These are phyloP conservation scores for Metschnikowia proteae DNA, from an alignment of 805 yeast species.

Conservation along the genomic window DNA sequence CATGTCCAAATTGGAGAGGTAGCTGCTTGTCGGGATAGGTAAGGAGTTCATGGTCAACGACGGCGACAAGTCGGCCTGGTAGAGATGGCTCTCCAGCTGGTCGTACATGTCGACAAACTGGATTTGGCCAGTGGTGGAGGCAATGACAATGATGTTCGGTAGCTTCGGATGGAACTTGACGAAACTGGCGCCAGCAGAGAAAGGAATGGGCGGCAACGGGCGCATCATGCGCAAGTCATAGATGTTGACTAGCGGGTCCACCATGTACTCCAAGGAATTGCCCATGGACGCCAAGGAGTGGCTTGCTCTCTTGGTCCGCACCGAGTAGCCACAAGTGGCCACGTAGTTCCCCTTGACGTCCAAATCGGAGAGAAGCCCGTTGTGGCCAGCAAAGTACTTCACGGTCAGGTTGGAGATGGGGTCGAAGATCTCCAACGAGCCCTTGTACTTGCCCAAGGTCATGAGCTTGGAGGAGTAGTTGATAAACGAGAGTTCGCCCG, in stretches of 20 bases:
- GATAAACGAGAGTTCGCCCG: constrained; percentile 45
- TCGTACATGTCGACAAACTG: constrained; percentile 82
- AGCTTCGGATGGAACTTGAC: constrained; percentile 83
- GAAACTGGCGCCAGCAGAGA: constrained; percentile 84
- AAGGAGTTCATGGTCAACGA: constrained; percentile 5
- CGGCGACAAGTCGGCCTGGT: constrained; percentile 55
- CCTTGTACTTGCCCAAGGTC: constrained; percentile 56
- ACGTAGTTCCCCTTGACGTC: constrained; percentile 62
- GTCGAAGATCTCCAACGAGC: constrained; percentile 62
- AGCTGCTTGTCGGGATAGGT: constrained; percentile 17
- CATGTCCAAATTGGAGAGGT: constrained; percentile 49
- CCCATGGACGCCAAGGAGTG: constrained; percentile 7
- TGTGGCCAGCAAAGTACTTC: constrained; percentile 56
- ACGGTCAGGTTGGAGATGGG: constrained; percentile 45
- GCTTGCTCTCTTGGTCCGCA: constrained; percentile 51
- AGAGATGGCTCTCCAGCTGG: constrained; percentile 62
- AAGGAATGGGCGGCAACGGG: constrained; percentile 74
- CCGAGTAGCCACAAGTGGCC: constrained; percentile 78
- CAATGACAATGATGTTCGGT: constrained; percentile 70
- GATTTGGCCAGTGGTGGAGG: constrained; percentile 74
- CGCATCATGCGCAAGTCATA: constrained; percentile 74
- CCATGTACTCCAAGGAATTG: constrained; percentile 25
- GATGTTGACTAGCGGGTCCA: constrained; percentile 78
- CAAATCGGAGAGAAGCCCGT: constrained; percentile 58
- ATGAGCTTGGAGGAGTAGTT: constrained; percentile 46